Evolutionary conservation across 805 yeast species (phyloP).

Genomic region (Jamesozyma jinghongensis): DNA sequence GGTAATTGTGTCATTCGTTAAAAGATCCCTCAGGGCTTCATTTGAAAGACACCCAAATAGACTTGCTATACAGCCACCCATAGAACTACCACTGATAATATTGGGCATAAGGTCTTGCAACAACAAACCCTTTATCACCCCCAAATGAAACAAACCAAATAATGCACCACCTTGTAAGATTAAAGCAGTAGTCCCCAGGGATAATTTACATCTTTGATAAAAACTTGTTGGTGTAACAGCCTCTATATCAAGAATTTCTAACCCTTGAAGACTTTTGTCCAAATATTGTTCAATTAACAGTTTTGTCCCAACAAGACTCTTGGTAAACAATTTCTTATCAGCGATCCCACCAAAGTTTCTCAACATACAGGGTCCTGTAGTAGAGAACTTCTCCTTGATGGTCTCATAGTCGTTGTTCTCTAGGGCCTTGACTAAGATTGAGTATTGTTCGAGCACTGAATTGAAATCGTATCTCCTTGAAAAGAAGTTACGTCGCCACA

Average conservation of each 20-base stretch:
- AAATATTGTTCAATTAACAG: conserved; percentile 55
- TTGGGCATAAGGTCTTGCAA: conserved; percentile 69
- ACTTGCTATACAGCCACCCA: conserved; percentile 89
- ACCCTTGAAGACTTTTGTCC: conserved; percentile 70
- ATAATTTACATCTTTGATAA: conserved; percentile 77
- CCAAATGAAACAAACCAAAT: conserved; percentile 89
- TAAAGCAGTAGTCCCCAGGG: conserved; percentile 84
- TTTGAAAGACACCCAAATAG: conserved; percentile 67
- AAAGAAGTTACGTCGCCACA: conserved; percentile 77
- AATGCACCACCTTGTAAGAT: conserved; percentile 91
- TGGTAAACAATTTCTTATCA: conserved; percentile 65
- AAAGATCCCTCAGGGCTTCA: conserved; percentile 44
- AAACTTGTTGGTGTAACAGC: conserved; percentile 48
- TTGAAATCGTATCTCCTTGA: conserved; percentile 77
- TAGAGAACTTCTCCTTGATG: conserved; percentile 59
- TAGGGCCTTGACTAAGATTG: conserved; percentile 53
- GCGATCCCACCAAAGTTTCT: conserved; percentile 90
- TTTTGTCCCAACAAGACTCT: conserved; percentile 84
- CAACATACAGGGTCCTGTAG: conserved; percentile 56
- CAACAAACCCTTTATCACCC: conserved; percentile 80
- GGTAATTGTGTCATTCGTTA: conserved; percentile 32
- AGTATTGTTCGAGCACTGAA: conserved; percentile 65
- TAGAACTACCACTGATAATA: conserved; percentile 84
- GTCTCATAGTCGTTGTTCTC: conserved; percentile 42
- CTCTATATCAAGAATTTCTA: conserved; percentile 43